These are phyloP conservation scores for Fusarium chaquense DNA, from an alignment of 2,329 filamentous ascomycete species.

Conservation along the genomic window DNA sequence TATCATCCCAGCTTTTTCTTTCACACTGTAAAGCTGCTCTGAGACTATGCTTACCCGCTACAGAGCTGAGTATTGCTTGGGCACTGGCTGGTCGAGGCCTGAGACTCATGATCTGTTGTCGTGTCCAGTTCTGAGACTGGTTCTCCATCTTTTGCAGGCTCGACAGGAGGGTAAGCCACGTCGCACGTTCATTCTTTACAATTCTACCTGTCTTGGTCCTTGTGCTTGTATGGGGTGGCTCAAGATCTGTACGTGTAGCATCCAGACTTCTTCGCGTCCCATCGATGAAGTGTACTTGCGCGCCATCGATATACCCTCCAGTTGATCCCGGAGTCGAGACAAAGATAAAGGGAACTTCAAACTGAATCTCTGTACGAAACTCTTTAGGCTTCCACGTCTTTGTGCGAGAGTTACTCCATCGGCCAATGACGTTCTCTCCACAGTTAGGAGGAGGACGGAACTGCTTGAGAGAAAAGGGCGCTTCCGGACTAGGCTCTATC, in stretches of 20 bases:
- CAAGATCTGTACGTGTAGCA: slow-evolving; percentile 21
- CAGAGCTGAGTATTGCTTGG: slow-evolving; percentile 14
- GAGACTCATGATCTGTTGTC: slow-evolving; percentile 24
- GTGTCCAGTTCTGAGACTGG: slow-evolving; percentile 23
- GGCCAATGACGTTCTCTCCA: slow-evolving; percentile 15
- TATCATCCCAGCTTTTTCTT: slow-evolving; percentile 30
- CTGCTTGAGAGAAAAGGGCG: slow-evolving; percentile 23
- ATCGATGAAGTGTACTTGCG: slow-evolving; percentile 10
- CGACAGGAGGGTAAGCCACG: slow-evolving; percentile 3
- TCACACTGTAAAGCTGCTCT: slow-evolving; percentile 7
- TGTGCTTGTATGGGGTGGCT: not conserved
- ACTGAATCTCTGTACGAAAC: slow-evolving; percentile 18
- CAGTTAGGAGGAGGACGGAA: slow-evolving; percentile 19
- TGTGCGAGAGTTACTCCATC: slow-evolving; percentile 20
- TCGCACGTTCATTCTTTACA: slow-evolving; percentile 20
- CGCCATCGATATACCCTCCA: not conserved
- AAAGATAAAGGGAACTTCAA: slow-evolving; percentile 19
- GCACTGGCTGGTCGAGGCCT: slow-evolving; percentile 11
- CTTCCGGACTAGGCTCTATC: not conserved
- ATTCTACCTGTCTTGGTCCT: slow-evolving; percentile 13
- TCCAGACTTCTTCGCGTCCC: slow-evolving; percentile 19
- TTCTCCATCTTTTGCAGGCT: slow-evolving; percentile 30
- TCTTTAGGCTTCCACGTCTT: slow-evolving; percentile 18
- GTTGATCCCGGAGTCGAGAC: not conserved
- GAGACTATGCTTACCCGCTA: slow-evolving; percentile 14